Evolutionary conservation across 805 yeast species (phyloP), one percentile per base, ranked within the genome.

Genomic region (Pachysolen tannophilus): DNA sequence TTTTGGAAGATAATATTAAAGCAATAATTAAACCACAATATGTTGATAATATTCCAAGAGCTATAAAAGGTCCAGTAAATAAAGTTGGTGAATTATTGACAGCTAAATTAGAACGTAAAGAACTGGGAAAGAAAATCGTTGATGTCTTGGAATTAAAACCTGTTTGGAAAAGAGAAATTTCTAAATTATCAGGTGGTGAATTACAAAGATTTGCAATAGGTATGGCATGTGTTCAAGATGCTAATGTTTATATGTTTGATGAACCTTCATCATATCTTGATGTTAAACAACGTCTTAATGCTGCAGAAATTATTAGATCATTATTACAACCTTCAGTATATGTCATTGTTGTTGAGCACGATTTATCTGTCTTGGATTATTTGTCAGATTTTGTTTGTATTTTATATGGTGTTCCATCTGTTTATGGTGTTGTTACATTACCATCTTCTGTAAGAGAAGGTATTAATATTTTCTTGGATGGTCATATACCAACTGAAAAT

Each of bases 21-120:
- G 94, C 97, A n/a, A 84, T 92, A 47, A 90, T 90, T 56, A 92
- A 92, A 67, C 99, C 99, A 8, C 99, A 92, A 66, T 92, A 92
- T 55, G 99, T 92, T 40, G 99, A 92, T 61, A 90, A 87, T 65
- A 78, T 92, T 47, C 97, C 98, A 48, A 78, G 94, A 60, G 97
- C 97, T 26, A 81, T 92, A 55, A 85, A 85, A 63, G 87, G 96
- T 30, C 88, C 94, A 11, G 69, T 81, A 32, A 82, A 77, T 52
- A 79, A 83, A 52, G 97, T 90, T 32, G 94, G 90, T 35, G 87
- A 78, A 45, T 71, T 90, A 37, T 66, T 90, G 55, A 78, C 80
- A 50, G 74, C 79, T 42, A 81, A 83, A 62, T 65, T 73, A 50
- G 94, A 86, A 55, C 80, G 90, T 58, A 67, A 66, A 23, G 80